Evolutionary conservation across 208 protist genomes (phyloP).

Genomic region (Crithidia expoeki): DNA sequence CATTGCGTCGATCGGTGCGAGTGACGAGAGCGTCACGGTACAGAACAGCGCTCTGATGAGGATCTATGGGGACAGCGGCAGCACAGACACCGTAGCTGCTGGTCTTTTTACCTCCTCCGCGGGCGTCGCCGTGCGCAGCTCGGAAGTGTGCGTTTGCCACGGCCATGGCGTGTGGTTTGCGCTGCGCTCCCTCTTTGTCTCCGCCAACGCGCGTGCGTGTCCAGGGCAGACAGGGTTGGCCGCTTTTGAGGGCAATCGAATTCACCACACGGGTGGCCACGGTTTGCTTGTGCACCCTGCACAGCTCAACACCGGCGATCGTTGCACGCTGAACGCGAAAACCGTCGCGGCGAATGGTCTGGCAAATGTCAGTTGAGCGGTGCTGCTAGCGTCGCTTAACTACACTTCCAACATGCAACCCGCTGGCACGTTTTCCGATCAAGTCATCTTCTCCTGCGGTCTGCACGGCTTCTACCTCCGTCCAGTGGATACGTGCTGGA

Average conservation of each 20-base stretch:
- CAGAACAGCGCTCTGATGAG: conserved; percentile 22
- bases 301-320: conserved; percentile 33
- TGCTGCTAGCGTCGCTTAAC: conserved; percentile 1
- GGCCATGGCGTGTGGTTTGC: conserved; percentile 47
- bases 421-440: conserved; percentile 27
- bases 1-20: conserved; percentile 35
- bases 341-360: conserved; percentile 17
- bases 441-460: conserved; percentile 37
- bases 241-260: conserved; percentile 27
- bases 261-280: conserved; percentile 33
- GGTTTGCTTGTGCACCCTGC: conserved; percentile 41
- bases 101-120: conserved; percentile 38
- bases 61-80: conserved; percentile 25
- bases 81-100: conserved; percentile 31
- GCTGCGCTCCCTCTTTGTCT: conserved; percentile 36
- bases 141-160: conserved; percentile 29
- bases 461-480: conserved; percentile 42
- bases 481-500: conserved; percentile 37
- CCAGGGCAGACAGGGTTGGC: conserved; percentile 22
- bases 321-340: conserved; percentile 10
- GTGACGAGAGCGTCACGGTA: conserved; percentile 23
- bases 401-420: background rate
- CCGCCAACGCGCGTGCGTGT: conserved; percentile 27
- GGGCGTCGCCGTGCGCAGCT: conserved; percentile 25
- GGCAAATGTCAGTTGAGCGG: background rate